Base-by-base conservation (phyloP, 1,284 basidiomycete genomes). In the Naganishia cerealis region DNA sequence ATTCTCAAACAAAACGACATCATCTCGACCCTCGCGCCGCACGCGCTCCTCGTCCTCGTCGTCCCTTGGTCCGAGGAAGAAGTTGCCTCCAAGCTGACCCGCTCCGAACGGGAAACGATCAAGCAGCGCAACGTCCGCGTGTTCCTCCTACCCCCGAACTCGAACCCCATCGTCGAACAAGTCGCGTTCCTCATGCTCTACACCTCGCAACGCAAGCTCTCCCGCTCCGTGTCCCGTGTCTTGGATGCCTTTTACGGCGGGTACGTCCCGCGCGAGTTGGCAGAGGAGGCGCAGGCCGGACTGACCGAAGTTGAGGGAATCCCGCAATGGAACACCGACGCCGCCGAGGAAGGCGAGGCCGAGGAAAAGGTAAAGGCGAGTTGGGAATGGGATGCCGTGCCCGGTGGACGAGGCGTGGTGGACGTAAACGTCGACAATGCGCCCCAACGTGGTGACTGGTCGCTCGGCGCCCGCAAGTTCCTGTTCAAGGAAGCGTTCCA, bases 401-500 rank as follows among this genome's bases (percentile, higher is more conserved):
- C 77, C 15, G 76, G 75, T 57, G 68, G 71, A 54, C 73, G 78
- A 42, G 76, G 79, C 65, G 67, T 77, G 21, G 72, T 80, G 61
- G 72, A 77, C 48, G 71, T 78, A 57, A 73, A 76, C 57, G 58
- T 71, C 54, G 73, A 77, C 53, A 75, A 78, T 36, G 72, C 73
- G 26, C 75, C 80, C 12, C 50, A 72, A 26, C 70, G 73, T 48
- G 73, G 76, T 15, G 73, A 88, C 5, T 94, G 91, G 92, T 88
- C 93, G 73, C 87, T 91, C 70, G 91, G 90, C 2, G 93, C 92
- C 15, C 92, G 91, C 76, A 91, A 94, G 75, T 81, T 96, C 53
- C 82, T 96, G 66, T 96, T 95, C 85, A 88, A 90, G 58, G 86
- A 89, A 67, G 87, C 88, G n/a, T 84, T 82, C 72, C 74, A 78